Conservation (phyloP, 345 rosid genomes). For the Sapria himalayana region DNA sequence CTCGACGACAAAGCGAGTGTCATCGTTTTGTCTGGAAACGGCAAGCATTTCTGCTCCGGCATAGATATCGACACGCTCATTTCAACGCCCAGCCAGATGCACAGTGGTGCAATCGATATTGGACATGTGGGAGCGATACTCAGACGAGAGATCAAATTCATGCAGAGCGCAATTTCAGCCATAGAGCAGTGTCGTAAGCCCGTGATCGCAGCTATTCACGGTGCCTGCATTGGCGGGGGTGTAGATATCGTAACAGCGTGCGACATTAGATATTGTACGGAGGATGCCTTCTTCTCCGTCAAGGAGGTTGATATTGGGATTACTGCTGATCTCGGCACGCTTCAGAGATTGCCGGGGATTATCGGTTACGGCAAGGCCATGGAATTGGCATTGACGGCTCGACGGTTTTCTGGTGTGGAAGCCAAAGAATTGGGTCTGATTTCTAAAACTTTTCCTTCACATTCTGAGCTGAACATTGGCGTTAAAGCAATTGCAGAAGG, state of each 20-base stretch:
- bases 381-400: conserved; percentile 54
- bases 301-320: conserved; percentile 72
- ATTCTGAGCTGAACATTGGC: conserved; percentile 26
- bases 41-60: conserved; percentile 64
- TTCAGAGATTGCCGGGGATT: conserved; percentile 57
- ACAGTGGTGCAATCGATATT: conserved; percentile 16
- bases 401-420: conserved; percentile 39
- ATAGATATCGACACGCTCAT: conserved; percentile 39
- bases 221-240: conserved; percentile 70
- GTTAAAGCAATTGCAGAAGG: conserved; percentile 40
- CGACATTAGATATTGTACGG: conserved; percentile 46
- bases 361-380: conserved; percentile 51
- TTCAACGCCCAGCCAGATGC: conserved; percentile 3
- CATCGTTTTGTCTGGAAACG: conserved; percentile 43
- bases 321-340: conserved; percentile 71
- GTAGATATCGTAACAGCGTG: conserved; percentile 57
- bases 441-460: conserved; percentile 44
- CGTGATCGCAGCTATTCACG: conserved; percentile 43
- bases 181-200: conserved; percentile 71
- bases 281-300: conserved; percentile 45
- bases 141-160: conserved; percentile 30
- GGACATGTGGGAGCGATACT: conserved; percentile 32
- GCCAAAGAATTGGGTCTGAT: conserved; percentile 64
- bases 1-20: conserved; percentile 43
- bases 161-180: conserved; percentile 60